Percentiles rank a stretch among this genome's conserved stretches.
phyloP scores from a whole-genome alignment of 169 alveolate genomes.

The Babesia sp. region DNA sequence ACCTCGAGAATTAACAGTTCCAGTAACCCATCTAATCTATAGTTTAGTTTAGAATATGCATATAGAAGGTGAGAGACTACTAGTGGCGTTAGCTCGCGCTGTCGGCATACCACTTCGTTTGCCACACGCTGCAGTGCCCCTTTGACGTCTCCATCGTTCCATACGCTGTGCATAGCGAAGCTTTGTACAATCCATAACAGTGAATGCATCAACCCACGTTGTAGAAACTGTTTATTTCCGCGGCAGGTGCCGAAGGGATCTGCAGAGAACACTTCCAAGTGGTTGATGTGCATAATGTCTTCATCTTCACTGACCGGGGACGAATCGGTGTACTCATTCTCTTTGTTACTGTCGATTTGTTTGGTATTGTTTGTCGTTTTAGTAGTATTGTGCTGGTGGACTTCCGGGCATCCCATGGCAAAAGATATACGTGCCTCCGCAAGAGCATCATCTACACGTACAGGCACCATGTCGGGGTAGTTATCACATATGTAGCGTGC shows the following conservation, averaged over 20 bases:
- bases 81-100: constrained; percentile 38
- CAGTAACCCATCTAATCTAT: constrained; percentile 24
- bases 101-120: constrained; percentile 37
- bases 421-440: not conserved
- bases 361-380: not conserved
- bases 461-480: constrained; percentile 52
- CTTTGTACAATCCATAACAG: constrained; percentile 59
- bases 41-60: constrained; percentile 32
- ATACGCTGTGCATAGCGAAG: constrained; percentile 36
- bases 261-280: constrained; percentile 10
- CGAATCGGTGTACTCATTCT: not conserved
- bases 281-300: constrained; percentile 44
- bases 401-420: not conserved
- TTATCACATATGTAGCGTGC: constrained; percentile 22
- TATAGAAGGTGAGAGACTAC: constrained; percentile 12
- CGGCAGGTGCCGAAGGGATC: constrained; percentile 10
- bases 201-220: constrained; percentile 49
- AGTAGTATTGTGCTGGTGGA: not conserved
- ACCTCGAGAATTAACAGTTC: constrained; percentile 45
- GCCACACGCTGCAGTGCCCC: constrained; percentile 48
- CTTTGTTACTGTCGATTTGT: not conserved
- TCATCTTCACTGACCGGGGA: not conserved
- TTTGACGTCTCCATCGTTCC: constrained; percentile 39
- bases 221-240: constrained; percentile 10
- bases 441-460: constrained; percentile 10